phyloP scores from a whole-genome alignment of 306 rosid species.

The Arachis stenosperma region DNA sequence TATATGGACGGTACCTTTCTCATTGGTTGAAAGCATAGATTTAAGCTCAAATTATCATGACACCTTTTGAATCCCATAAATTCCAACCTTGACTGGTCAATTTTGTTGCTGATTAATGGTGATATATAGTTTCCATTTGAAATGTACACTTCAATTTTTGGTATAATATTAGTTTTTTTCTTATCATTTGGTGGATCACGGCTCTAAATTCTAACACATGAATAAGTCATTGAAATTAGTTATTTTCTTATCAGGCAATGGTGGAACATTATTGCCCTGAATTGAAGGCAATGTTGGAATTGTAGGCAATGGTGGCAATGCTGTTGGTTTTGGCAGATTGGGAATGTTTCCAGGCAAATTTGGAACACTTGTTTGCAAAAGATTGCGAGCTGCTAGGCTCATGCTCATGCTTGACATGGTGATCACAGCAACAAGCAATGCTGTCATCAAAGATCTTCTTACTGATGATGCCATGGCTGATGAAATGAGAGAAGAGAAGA shows the following conservation, averaged over 20 bases:
- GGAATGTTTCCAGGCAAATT: constrained; percentile 30
- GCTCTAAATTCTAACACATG: too few relatives aligned
- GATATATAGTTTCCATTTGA: too few relatives aligned
- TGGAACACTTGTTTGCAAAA: constrained; percentile 39
- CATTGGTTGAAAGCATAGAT: background rate
- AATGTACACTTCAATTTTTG: too few relatives aligned
- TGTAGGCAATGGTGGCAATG: constrained; percentile 29
- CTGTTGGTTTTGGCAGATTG: constrained; percentile 30
- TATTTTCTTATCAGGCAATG: too few relatives aligned
- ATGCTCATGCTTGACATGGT: constrained; percentile 32
- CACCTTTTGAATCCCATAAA: background rate
- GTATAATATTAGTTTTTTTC: too few relatives aligned
- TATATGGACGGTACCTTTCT: background rate
- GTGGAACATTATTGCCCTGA: constrained; percentile 22
- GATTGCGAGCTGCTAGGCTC: constrained; percentile 42
- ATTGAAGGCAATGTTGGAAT: constrained; percentile 3
- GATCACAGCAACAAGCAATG: constrained; percentile 30
- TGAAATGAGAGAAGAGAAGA: background rate
- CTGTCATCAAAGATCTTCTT: constrained; percentile 6
- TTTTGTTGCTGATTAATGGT: background rate
- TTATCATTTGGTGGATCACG: too few relatives aligned
- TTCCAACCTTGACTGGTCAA: background rate
- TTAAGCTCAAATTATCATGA: background rate
- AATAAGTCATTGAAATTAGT: background rate
- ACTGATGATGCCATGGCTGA: constrained; percentile 27